Evolutionary conservation across 1,139 yeast genomes (phyloP).

Genomic region (Meyerozyma elateridarum): DNA sequence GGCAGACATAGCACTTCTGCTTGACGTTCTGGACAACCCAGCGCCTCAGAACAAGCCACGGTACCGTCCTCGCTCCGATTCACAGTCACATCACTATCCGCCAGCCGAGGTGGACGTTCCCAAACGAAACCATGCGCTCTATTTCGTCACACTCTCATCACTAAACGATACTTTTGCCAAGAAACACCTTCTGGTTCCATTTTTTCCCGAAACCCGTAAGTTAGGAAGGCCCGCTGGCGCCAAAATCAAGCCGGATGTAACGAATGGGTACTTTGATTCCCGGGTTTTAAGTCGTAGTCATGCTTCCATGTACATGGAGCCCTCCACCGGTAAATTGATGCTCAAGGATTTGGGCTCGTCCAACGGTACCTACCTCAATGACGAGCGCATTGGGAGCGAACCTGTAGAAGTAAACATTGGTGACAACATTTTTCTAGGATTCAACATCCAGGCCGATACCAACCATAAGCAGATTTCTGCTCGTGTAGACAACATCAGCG

Average conservation of each 20-base stretch:
- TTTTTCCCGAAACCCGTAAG: constrained; percentile 76
- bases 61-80: constrained; percentile 30
- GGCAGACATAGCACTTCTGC: constrained; percentile 3
- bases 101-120: constrained; percentile 12
- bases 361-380: constrained; percentile 91
- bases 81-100: constrained; percentile 21
- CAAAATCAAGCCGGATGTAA: constrained; percentile 66
- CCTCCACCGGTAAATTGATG: constrained; percentile 62
- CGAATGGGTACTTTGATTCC: constrained; percentile 92
- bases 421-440: constrained; percentile 83
- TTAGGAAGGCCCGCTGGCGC: constrained; percentile 84
- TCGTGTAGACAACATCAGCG: constrained; percentile 64
- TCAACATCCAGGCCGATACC: constrained; percentile 78
- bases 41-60: background rate
- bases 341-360: constrained; percentile 85
- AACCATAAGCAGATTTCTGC: constrained; percentile 86
- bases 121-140: constrained; percentile 31
- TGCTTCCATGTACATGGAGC: constrained; percentile 81
- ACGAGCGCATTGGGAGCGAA: constrained; percentile 60
- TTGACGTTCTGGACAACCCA: constrained; percentile 1
- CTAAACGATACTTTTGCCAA: constrained; percentile 78
- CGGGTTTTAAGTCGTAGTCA: constrained; percentile 90
- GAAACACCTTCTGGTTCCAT: constrained; percentile 76
- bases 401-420: constrained; percentile 65
- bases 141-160: constrained; percentile 65